Base-by-base conservation (phyloP, 805 yeast species). In the Metschnikowia reukaufii region DNA sequence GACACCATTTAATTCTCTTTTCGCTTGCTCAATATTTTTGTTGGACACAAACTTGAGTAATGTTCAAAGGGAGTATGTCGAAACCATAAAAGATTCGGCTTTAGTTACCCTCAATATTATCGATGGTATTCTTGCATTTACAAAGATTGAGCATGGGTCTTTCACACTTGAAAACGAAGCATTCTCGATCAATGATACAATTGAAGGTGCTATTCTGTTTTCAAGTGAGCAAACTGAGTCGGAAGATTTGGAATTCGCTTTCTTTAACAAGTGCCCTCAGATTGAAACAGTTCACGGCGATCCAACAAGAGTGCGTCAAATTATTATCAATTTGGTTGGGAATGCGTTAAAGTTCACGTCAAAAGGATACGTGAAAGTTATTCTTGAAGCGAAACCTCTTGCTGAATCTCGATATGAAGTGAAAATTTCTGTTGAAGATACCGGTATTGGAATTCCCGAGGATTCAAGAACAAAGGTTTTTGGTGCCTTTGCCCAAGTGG, bases 401-500 rank as follows among this genome's bases (percentile, higher is more conserved):
- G 50, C 56, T 1, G 53, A 51, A 2, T 58, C 64, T 34, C 54
- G 78, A 15, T 72, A 66, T 39, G 77, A 73, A 43, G 61, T 76
- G 42, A 52, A 52, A 6, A 57, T 78, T 4, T 52, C 63, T 1
- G 80, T 78, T 13, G 61, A 67, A 29, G 83, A 78, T 51, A 73
- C 82, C 0, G 83, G 83, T 6, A 78, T 78, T 40, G 83, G 83
- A 1, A 78, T 79, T 27, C 78, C 80, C 2, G 62, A 63, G 30
- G 68, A 62, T 37, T 67, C 78, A 4, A 58, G 68, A n/a, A 59
- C 63, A 35, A 76, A 73, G 58, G 73, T 78, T 4, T 78, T 78
- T 56, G 72, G 77, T 5, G 79, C 80, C 4, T 78, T 78, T 52
- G 72, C 77, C 35, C 83, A 78, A 60, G 81, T 76, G n/a, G 83